A percentile compares a stretch with the other conserved stretches of the same genome.
phyloP scores from a whole-genome alignment of 345 rosid species.

The Euphorbia pulcherrima region DNA sequence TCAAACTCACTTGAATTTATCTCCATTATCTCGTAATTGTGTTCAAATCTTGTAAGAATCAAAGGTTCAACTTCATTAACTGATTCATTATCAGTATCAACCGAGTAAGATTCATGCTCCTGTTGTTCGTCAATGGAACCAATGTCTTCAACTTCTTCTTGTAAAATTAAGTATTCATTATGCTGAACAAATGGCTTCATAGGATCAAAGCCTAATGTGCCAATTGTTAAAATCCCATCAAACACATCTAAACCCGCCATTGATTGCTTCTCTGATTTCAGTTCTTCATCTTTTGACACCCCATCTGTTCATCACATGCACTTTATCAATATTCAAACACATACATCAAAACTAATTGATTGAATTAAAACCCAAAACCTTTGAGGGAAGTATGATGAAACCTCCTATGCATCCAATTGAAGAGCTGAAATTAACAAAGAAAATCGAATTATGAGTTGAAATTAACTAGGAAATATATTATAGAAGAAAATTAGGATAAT shows the following conservation, averaged over 20 bases:
- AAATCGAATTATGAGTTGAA: not conserved
- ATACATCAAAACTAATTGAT: no score
- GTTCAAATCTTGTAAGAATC: slow-evolving; percentile 38
- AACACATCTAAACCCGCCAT: slow-evolving; percentile 60
- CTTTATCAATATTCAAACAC: no score
- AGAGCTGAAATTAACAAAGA: slow-evolving; percentile 49
- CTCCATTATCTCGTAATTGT: slow-evolving; percentile 19
- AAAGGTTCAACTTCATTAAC: slow-evolving; percentile 49
- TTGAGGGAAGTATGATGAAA: slow-evolving; percentile 52
- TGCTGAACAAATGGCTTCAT: slow-evolving; percentile 36
- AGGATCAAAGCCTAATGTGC: slow-evolving; percentile 79
- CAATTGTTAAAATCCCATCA: slow-evolving; percentile 80
- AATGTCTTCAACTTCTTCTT: slow-evolving; percentile 13
- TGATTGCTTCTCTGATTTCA: no score
- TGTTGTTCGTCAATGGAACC: slow-evolving; percentile 24
- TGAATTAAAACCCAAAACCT: slow-evolving; percentile 38
- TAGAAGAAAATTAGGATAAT: not conserved
- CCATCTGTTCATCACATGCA: slow-evolving; percentile 32
- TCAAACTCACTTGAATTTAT: slow-evolving; percentile 12
- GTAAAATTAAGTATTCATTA: slow-evolving; percentile 23
- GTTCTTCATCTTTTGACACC: slow-evolving; percentile 41
- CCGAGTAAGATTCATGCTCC: slow-evolving; percentile 5
- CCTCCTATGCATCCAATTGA: slow-evolving; percentile 84
- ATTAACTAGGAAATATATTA: not conserved
- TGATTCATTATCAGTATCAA: slow-evolving; percentile 7